Evolutionary conservation across 176 grass and related monocot genomes (phyloP).

Genomic region (Oryza officinalis): DNA sequence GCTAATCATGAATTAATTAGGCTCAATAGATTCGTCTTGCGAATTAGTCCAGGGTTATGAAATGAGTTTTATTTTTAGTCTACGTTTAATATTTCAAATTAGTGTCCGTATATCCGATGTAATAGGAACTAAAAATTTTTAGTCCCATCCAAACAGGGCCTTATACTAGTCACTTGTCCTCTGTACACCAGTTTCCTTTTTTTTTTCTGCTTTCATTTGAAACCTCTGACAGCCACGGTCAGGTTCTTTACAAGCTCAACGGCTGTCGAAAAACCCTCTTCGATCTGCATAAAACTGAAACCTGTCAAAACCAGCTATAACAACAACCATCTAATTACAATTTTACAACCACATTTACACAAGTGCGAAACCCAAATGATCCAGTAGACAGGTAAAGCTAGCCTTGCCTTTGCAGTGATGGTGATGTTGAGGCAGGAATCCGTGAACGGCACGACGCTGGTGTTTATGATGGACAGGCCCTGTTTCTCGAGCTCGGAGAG

Average conservation of each 20-base stretch:
- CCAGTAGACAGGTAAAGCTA: not conserved
- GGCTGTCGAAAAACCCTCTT: conserved; percentile 59
- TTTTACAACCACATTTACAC: not conserved
- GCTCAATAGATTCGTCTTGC: no score
- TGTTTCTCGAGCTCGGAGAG: conserved; percentile 61
- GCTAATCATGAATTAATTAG: no score
- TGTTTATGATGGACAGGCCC: conserved; percentile 55
- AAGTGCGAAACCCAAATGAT: no score
- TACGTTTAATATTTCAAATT: no score
- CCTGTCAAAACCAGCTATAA: not conserved
- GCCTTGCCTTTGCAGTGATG: conserved; percentile 52
- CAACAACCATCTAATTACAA: not conserved
- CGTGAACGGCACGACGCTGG: conserved; percentile 49
- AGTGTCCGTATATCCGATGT: no score
- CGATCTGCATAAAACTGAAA: conserved; percentile 50
- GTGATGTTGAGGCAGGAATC: conserved; percentile 57
- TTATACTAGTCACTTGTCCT: not conserved
- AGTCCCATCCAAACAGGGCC: no score
- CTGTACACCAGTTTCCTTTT: not conserved
- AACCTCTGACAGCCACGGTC: conserved; percentile 43
- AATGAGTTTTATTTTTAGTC: no score
- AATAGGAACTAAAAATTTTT: no score
- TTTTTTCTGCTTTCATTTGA: conserved; percentile 35
- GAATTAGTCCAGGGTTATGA: no score
- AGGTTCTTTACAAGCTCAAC: conserved; percentile 64